Conservation (phyloP, 352 stramenopile species). For the Globisporangium nunn region DNA sequence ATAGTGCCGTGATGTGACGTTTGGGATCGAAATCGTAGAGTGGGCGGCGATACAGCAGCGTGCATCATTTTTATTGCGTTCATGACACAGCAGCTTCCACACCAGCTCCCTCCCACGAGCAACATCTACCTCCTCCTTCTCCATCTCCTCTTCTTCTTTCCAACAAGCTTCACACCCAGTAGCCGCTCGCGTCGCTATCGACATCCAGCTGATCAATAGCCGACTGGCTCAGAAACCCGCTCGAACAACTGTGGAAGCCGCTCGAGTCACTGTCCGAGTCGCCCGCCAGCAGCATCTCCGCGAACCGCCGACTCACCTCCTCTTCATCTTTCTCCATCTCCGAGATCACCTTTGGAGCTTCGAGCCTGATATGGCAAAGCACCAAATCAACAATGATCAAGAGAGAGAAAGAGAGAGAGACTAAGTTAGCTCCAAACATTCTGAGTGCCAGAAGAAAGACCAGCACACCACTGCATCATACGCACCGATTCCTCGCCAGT, state of each 20-base stretch:
- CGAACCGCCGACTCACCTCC: conserved; percentile 25
- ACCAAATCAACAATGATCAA: neutral
- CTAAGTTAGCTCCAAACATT: neutral
- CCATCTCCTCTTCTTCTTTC: too few species aligned
- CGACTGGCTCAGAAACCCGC: conserved; percentile 29
- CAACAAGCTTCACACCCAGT: conserved; percentile 11
- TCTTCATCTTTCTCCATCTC: conserved; percentile 44
- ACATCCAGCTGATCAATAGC: conserved; percentile 29
- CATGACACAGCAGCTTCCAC: conserved; percentile 3
- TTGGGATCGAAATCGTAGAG: neutral
- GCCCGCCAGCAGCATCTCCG: conserved; percentile 12
- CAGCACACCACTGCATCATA: neutral
- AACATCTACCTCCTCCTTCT: neutral
- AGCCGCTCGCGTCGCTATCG: conserved; percentile 14
- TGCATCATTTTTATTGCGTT: neutral
- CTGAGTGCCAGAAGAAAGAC: neutral
- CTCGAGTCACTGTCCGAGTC: conserved; percentile 32
- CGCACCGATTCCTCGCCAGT: conserved; percentile 48
- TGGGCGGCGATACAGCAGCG: neutral
- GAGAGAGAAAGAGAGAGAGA: neutral
- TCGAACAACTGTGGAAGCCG: conserved; percentile 59
- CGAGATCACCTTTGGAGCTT: conserved; percentile 20
- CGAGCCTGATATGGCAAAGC: conserved; percentile 4
- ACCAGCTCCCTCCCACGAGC: neutral
- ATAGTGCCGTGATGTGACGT: neutral